Base-by-base conservation (phyloP, 2,329 filamentous ascomycete genomes). In the Fusarium floridanum region DNA sequence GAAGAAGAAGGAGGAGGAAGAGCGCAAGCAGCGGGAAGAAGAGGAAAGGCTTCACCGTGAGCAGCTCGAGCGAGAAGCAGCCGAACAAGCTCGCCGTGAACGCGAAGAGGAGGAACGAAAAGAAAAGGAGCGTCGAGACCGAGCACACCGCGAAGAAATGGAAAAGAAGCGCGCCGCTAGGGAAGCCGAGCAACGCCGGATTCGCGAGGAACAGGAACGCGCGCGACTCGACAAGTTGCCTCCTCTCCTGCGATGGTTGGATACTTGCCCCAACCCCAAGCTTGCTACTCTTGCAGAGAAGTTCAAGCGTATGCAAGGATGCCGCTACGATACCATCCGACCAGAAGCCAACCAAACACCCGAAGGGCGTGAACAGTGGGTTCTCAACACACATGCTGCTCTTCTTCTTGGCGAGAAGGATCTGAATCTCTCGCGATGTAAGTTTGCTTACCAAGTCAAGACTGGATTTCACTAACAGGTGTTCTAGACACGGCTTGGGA, bases 331-430 rank as follows among this genome's bases (percentile, higher is more conserved):
- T 79, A 92, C 90, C 5, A 91, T 92, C 66, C 85, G 86, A 16
- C 85, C 86, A 5, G 85, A 86, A 34, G 83, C 86, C 16, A 89
- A 87, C 7, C 87, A 87, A 9, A 88, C 87, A 12, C 75, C 86
- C 2, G 87, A 87, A 56, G 90, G 90, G n/a, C 86, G 90, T 60
- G 91, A 92, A 75, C 90, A 91, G 74, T 93, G 91, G 91, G 81
- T 92, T 65, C 85, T 92, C 60, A 93, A 92, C 76, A 90, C 88
- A 4, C 89, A 92, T 66, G 90, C 88, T 60, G 91, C 91, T 10
- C 82, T 92, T 16, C 85, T 93, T 10, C 83, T 93, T 2, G 91
- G 91, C 16, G 90, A 92, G 77, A 92, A 91, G 77, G 91, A 93
- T 74, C 82, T 91, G 22, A 83, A 85, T 16, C 84, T 93, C 4